phyloP scores from a whole-genome alignment of 345 rosid species.

The Lepidium didymum region DNA sequence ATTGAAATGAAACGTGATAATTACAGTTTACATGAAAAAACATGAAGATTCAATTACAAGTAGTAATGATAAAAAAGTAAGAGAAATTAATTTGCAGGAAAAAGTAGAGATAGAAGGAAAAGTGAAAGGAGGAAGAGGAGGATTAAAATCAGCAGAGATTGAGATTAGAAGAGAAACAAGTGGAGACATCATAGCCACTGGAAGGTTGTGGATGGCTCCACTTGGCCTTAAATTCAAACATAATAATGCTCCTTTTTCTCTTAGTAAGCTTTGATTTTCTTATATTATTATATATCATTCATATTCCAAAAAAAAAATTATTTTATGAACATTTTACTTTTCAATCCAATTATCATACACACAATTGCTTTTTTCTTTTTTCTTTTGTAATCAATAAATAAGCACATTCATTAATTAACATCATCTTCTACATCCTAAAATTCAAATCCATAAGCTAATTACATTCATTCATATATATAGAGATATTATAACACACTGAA shows the following conservation, averaged over 20 bases:
- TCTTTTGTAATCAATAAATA: not conserved
- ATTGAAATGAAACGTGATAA: not conserved
- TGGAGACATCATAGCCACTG: slow-evolving; percentile 42
- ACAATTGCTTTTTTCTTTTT: not conserved
- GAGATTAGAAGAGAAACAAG: slow-evolving; percentile 35
- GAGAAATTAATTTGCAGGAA: slow-evolving; percentile 33
- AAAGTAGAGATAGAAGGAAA: slow-evolving; percentile 57
- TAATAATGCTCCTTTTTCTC: not conserved
- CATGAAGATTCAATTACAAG: not conserved
- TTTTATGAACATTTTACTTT: slow-evolving; percentile 6
- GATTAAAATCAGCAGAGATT: slow-evolving; percentile 34
- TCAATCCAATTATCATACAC: slow-evolving; percentile 12
- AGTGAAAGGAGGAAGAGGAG: slow-evolving; percentile 41
- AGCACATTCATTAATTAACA: slow-evolving; percentile 1
- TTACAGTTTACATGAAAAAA: too few relatives aligned
- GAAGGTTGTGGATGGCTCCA: slow-evolving; percentile 54
- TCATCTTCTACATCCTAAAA: slow-evolving; percentile 20
- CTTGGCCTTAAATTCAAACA: not conserved
- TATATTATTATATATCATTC: not conserved
- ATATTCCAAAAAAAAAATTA: not conserved
- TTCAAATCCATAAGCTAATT: slow-evolving; percentile 26
- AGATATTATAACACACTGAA: slow-evolving; percentile 3
- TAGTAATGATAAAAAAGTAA: not conserved
- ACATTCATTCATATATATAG: slow-evolving; percentile 18
- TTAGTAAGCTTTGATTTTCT: slow-evolving; percentile 38